These are phyloP conservation scores for Phytopythium oedochilum DNA, from an alignment of 352 stramenopile species.

Conservation along the genomic window DNA sequence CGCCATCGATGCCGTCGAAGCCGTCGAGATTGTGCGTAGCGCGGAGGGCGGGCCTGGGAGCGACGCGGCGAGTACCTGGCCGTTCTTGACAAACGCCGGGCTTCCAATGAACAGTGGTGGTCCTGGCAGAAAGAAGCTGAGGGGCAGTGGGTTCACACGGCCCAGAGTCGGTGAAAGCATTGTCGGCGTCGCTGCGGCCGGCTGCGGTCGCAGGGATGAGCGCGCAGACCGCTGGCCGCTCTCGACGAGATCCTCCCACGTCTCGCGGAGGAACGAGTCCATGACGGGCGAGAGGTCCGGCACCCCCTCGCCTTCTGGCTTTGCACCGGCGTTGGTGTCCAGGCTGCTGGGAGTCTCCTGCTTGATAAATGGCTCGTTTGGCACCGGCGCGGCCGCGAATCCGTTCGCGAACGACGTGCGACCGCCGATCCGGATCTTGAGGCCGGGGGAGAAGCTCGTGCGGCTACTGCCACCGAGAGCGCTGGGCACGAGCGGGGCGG, in stretches of 20 bases:
- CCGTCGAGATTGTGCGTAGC: constrained; percentile 16
- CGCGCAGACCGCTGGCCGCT: constrained; percentile 15
- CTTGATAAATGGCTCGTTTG: not conserved
- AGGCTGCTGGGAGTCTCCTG: not conserved
- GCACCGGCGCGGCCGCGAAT: not conserved
- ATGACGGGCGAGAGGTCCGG: constrained; percentile 45
- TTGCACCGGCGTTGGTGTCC: constrained; percentile 16
- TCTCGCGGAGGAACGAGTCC: constrained; percentile 55
- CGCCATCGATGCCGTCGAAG: constrained; percentile 17
- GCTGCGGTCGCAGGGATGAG: constrained; percentile 17
- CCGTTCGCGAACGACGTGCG: constrained; percentile 11
- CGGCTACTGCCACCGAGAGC: constrained; percentile 1
- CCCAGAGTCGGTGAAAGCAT: constrained; percentile 9
- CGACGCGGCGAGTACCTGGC: constrained; percentile 11
- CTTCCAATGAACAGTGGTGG: constrained; percentile 9
- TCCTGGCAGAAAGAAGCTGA: constrained; percentile 17
- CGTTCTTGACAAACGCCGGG: constrained; percentile 11
- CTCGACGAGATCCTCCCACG: constrained; percentile 47
- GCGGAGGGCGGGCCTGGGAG: constrained; percentile 16
- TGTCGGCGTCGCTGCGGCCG: constrained; percentile 10
- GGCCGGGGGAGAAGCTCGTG: constrained; percentile 25
- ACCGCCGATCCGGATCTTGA: constrained; percentile 28
- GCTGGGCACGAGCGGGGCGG: constrained; percentile 5
- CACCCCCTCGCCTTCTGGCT: constrained; percentile 21
- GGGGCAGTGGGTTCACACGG: constrained; percentile 22